These are phyloP conservation scores for Yarrowia sp. DNA, from an alignment of 805 yeast species.

Conservation along the genomic window DNA sequence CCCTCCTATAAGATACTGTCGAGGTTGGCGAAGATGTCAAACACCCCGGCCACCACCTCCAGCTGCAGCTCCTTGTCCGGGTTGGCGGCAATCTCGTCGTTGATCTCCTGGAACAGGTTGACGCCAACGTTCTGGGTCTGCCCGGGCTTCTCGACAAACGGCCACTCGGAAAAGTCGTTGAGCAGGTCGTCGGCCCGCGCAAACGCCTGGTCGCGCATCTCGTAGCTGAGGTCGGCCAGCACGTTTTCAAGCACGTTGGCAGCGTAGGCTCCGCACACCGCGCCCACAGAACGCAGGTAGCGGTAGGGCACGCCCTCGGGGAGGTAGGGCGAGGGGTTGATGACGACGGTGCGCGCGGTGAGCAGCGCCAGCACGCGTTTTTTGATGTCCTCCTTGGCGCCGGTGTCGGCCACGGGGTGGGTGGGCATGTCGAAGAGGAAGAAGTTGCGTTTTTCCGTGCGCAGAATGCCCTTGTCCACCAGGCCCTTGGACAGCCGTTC, in stretches of 20 bases:
- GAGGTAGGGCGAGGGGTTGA: constrained; percentile 59
- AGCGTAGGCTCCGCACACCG: constrained; percentile 88
- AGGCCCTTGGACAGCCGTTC: constrained; percentile 95
- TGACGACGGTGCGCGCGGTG: constrained; percentile 65
- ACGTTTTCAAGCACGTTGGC: constrained; percentile 96
- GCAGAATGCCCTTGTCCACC: constrained; percentile 92
- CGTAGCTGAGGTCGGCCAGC: constrained; percentile 66
- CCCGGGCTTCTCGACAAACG: constrained; percentile 59
- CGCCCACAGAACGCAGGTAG: constrained; percentile 71
- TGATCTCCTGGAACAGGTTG: constrained; percentile 55
- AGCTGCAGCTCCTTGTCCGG: constrained; percentile 60
- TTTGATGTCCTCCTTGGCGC: constrained; percentile 77
- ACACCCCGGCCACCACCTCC: constrained; percentile 89
- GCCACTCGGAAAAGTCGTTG: constrained; percentile 77
- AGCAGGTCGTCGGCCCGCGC: constrained; percentile 91
- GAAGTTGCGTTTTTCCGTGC: constrained; percentile 94
- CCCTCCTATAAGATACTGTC: constrained; percentile 69
- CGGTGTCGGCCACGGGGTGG: constrained; percentile 87
- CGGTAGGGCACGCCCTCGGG: constrained; percentile 66
- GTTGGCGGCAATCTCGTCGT: constrained; percentile 51
- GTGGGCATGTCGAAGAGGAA: constrained; percentile 97
- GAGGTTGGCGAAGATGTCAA: constrained; percentile 71
- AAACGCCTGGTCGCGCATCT: constrained; percentile 87
- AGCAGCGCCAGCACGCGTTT: constrained; percentile 68
- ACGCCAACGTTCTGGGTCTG: constrained; percentile 58